Evolutionary conservation across 306 rosid genomes (phyloP).

Genomic region (Lupinus albus): DNA sequence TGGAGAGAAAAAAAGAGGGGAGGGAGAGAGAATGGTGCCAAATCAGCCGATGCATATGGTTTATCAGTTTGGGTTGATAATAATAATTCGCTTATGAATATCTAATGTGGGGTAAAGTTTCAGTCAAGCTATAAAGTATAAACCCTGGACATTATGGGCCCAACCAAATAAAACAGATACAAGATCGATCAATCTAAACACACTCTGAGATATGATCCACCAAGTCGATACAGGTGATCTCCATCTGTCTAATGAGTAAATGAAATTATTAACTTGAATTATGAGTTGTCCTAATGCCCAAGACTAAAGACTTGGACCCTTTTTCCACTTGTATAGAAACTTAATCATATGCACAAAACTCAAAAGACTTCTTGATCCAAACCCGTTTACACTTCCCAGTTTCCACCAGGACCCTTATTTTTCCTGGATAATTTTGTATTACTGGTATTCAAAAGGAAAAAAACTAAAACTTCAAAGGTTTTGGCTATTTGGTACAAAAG

Average conservation of each 20-base stretch:
- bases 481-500: constrained; percentile 1
- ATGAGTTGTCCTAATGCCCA: constrained; percentile 13
- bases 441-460: neutral
- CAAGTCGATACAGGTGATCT: too few species aligned
- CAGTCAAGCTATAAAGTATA: too few species aligned
- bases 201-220: too few species aligned
- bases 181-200: too few species aligned
- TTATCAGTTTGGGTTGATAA: too few species aligned
- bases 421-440: neutral
- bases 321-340: constrained; percentile 37
- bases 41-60: too few species aligned
- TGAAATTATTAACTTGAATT: constrained; percentile 25
- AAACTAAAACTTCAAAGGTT: neutral
- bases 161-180: too few species aligned
- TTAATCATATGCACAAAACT: constrained; percentile 50
- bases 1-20: too few species aligned
- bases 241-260: neutral
- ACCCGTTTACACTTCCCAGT: constrained; percentile 49
- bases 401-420: constrained; percentile 37
- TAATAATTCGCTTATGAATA: too few species aligned
- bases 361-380: constrained; percentile 41
- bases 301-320: neutral
- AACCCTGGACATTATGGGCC: too few species aligned
- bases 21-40: too few species aligned
- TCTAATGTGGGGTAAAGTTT: too few species aligned